Evolutionary conservation across 768 basidiomycete genomes (phyloP).

Genomic region (Atractiella rhizophila): DNA sequence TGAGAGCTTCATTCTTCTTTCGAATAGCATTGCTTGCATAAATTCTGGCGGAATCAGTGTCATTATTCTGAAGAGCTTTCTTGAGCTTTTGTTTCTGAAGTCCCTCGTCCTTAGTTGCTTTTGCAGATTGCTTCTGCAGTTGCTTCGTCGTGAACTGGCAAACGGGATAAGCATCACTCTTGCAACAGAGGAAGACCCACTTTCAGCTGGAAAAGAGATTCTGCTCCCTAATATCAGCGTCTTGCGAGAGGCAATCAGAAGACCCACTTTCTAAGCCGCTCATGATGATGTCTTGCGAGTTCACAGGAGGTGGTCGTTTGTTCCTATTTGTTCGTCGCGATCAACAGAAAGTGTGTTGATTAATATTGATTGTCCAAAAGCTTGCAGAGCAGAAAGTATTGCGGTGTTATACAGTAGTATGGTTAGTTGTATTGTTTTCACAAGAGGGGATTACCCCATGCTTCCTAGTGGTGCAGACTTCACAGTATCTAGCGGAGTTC

Average conservation of each 20-base stretch:
- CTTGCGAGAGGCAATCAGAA: neutral
- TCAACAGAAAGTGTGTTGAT: too few relatives aligned
- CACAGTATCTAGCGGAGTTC: too few relatives aligned
- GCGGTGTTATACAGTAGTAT: too few relatives aligned
- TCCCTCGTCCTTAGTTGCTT: slow-evolving; percentile 85
- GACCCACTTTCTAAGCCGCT: slow-evolving; percentile 51
- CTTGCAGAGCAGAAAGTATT: too few relatives aligned
- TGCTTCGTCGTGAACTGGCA: slow-evolving; percentile 90
- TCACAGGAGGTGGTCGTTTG: too few relatives aligned
- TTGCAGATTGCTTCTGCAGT: slow-evolving; percentile 78
- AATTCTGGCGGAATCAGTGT: slow-evolving; percentile 87
- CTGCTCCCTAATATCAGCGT: slow-evolving; percentile 25
- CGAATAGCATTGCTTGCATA: slow-evolving; percentile 95
- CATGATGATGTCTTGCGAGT: too few relatives aligned
- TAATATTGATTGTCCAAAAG: too few relatives aligned
- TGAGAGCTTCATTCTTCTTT: slow-evolving; percentile 85
- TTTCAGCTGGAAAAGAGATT: slow-evolving; percentile 97
- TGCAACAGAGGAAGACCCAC: slow-evolving; percentile 23
- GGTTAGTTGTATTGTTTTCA: too few relatives aligned
- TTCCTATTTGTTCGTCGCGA: too few relatives aligned
- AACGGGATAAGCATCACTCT: neutral
- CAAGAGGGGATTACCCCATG: too few relatives aligned
- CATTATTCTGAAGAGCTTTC: slow-evolving; percentile 93
- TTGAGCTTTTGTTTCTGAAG: slow-evolving; percentile 70
- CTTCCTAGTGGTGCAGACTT: too few relatives aligned